Evolutionary conservation across 2,329 filamentous ascomycete genomes (phyloP).

Genomic region (Talaromyces sp.): DNA sequence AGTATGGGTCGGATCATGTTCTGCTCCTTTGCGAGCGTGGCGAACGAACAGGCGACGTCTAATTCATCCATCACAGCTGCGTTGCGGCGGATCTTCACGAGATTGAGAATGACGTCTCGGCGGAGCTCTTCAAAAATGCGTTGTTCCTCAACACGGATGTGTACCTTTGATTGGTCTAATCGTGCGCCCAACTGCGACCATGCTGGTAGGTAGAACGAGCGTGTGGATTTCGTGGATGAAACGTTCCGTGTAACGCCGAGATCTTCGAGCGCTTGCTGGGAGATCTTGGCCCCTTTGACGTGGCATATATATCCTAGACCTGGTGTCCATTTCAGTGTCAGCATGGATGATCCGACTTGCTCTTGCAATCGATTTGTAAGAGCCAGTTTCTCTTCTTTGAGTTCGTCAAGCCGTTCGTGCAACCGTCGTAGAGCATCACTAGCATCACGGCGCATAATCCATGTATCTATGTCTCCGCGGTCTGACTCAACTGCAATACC

Average conservation of each 20-base stretch:
- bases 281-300: constrained; percentile 71
- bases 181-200: constrained; percentile 78
- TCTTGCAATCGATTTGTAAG: constrained; percentile 60
- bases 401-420: constrained; percentile 60
- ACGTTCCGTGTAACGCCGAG: constrained; percentile 53
- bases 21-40: constrained; percentile 69
- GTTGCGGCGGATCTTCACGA: constrained; percentile 82
- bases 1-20: constrained; percentile 68
- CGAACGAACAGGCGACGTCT: constrained; percentile 83
- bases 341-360: constrained; percentile 56
- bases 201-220: constrained; percentile 73
- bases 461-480: constrained; percentile 47
- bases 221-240: constrained; percentile 75
- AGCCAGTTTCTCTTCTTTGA: constrained; percentile 56
- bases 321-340: constrained; percentile 81
- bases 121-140: constrained; percentile 71
- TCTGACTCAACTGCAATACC: constrained; percentile 30
- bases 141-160: constrained; percentile 79
- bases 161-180: constrained; percentile 70
- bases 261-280: constrained; percentile 40
- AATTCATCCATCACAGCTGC: constrained; percentile 89
- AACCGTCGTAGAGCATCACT: constrained; percentile 61
- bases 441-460: constrained; percentile 62
- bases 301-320: constrained; percentile 86
- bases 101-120: constrained; percentile 68